Evolutionary conservation across 2,329 filamentous ascomycete genomes (phyloP), one percentile per base, ranked within the genome.

Genomic region (Hypoxylon sp.): DNA sequence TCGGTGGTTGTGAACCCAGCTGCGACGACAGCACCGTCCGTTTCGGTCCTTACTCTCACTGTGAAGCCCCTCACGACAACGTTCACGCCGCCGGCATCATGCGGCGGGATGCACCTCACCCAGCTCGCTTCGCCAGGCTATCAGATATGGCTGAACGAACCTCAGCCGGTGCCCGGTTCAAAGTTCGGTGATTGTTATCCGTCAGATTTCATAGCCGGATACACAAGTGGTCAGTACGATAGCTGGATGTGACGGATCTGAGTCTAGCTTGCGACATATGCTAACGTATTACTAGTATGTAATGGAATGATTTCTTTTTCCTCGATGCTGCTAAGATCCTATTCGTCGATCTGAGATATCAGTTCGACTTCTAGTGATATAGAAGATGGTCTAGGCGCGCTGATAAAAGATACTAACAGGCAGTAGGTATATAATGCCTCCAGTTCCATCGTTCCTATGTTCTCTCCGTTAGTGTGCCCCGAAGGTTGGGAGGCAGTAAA

Each of bases 81-180:
- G 3, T 73, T 73, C 32, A 72, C 69, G 1, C 69, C 69, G 34
- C 69, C 71, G 43, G 23, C 65, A 17, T 65, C 67, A 34, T 73
- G 71, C 32, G 52, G 21, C 6, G 63, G 70, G 23, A 65, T 60
- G 57, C 67, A 59, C 5, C 63, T 73, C 25, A 72, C 67, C 0
- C 69, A 68, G 50, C 49, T 73, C 6, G 61, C 71, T 25, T 70
- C 69, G 10, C 67, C 69, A 17, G 71, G 67, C 4, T 72, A 70
- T 46, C 34, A 67, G 34, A 50, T 71, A 10, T 73, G 71, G 71
- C 30, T 73, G 38, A 72, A 73, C 51, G 71, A 73, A 19, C 71
- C 71, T 2, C 60, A 69, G 17, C 69, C 65, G 1, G 69, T 72
- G n/a, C 65, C 71, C 6, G 45, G 25, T 9, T 63, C 65, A 13